Conservation (phyloP, 2,329 filamentous ascomycete genomes). For the Exophiala dermatitidis region DNA sequence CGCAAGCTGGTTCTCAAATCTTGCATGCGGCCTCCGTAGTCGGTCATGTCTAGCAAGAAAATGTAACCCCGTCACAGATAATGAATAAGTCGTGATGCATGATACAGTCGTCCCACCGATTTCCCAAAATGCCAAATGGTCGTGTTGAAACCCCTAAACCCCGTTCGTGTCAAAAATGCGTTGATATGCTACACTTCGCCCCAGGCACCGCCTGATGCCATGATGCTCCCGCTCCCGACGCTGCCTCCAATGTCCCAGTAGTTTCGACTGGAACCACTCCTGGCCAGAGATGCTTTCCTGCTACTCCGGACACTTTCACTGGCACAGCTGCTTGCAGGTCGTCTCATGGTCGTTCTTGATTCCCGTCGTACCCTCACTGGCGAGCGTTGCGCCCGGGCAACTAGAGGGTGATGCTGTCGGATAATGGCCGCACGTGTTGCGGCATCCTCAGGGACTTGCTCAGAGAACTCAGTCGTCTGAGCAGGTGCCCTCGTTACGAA, state of each 20-base stretch:
- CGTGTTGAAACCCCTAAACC: not conserved
- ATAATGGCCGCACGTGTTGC: slow-evolving; percentile 76
- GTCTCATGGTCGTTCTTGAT: slow-evolving; percentile 42
- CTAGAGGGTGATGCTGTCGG: slow-evolving; percentile 79
- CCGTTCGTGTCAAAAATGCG: not conserved
- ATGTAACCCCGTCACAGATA: not conserved
- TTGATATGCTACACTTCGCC: slow-evolving; percentile 55
- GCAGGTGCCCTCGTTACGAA: slow-evolving; percentile 46
- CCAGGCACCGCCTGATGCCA: slow-evolving; percentile 67
- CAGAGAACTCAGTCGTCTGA: slow-evolving; percentile 43
- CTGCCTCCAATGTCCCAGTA: slow-evolving; percentile 89
- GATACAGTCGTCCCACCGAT: slow-evolving; percentile 8
- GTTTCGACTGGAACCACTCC: slow-evolving; percentile 66
- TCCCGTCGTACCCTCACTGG: slow-evolving; percentile 28
- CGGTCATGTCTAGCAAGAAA: not conserved
- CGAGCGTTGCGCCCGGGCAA: slow-evolving; percentile 55
- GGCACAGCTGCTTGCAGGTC: slow-evolving; percentile 63
- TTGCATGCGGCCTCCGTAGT: not conserved
- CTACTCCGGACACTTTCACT: slow-evolving; percentile 78
- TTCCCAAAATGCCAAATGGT: not conserved
- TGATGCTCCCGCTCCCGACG: slow-evolving; percentile 63
- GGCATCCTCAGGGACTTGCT: slow-evolving; percentile 47
- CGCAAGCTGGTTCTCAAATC: not conserved
- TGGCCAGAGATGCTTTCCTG: slow-evolving; percentile 47
- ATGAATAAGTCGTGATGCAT: slow-evolving; percentile 14